Evolutionary conservation across 2,329 filamentous ascomycete genomes (phyloP).

Genomic region (Ophidiomyces ophidiicola): DNA sequence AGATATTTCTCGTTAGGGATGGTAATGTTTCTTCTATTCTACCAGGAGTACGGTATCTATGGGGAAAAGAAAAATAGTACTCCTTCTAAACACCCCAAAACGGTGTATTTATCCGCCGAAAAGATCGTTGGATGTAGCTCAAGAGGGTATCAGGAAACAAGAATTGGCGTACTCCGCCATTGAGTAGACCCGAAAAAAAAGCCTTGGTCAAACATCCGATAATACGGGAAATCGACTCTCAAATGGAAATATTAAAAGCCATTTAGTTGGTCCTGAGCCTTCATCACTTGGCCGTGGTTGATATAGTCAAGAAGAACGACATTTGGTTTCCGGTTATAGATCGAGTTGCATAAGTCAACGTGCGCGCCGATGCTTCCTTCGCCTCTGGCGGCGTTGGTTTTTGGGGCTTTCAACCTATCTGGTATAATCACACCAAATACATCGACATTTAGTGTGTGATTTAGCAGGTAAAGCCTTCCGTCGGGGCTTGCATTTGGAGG

Average conservation of each 20-base stretch:
- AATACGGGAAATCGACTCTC: neutral
- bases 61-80: too few relatives aligned
- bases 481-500: slow-evolving; percentile 28
- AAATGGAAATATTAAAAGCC: slow-evolving; percentile 18
- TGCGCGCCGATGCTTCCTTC: slow-evolving; percentile 36
- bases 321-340: slow-evolving; percentile 32
- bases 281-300: slow-evolving; percentile 34
- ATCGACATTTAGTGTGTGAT: slow-evolving; percentile 38
- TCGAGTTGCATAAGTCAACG: slow-evolving; percentile 27
- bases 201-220: too few relatives aligned
- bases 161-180: too few relatives aligned
- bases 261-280: slow-evolving; percentile 32
- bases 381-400: slow-evolving; percentile 34
- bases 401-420: slow-evolving; percentile 27
- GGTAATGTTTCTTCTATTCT: too few relatives aligned
- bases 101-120: too few relatives aligned
- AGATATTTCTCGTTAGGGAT: too few relatives aligned
- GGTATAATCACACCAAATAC: slow-evolving; percentile 34
- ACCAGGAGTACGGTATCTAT: too few relatives aligned
- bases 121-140: too few relatives aligned
- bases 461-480: slow-evolving; percentile 38
- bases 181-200: too few relatives aligned
- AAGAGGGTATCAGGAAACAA: too few relatives aligned
- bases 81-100: too few relatives aligned
- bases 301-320: slow-evolving; percentile 37